These are phyloP conservation scores for Trametes meyenii DNA, from an alignment of 768 basidiomycete species.

Conservation along the genomic window DNA sequence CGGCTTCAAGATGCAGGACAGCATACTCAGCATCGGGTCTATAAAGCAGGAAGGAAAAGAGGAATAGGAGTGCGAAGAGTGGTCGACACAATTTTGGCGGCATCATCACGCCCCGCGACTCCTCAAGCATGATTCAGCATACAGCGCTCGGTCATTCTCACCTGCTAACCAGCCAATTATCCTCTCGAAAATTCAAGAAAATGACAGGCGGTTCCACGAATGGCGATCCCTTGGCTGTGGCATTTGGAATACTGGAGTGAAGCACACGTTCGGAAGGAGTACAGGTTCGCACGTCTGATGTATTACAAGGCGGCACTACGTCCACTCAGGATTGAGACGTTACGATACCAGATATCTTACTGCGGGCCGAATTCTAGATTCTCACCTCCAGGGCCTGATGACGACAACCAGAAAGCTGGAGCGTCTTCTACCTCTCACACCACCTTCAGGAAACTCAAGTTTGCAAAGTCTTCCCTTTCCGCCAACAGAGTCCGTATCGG, in stretches of 20 bases:
- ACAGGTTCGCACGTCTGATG: conserved; percentile 1
- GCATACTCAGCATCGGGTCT: conserved; percentile 16
- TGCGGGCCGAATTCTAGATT: not conserved
- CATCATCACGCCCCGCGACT: conserved; percentile 15
- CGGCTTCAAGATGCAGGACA: conserved; percentile 1
- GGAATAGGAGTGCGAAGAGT: conserved; percentile 22
- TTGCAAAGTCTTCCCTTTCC: too few relatives aligned
- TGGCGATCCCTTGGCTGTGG: not conserved
- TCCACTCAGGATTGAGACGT: conserved; percentile 1
- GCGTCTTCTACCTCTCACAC: too few relatives aligned
- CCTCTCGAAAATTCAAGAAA: not conserved
- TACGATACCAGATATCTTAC: not conserved
- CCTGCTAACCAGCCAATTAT: conserved; percentile 6
- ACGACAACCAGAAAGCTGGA: too few relatives aligned
- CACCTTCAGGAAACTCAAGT: too few relatives aligned
- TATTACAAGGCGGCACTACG: not conserved
- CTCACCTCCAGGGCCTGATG: too few relatives aligned
- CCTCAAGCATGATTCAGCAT: conserved; percentile 23
- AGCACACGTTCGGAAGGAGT: not conserved
- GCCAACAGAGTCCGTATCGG: too few relatives aligned
- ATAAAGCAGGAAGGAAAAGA: conserved; percentile 8
- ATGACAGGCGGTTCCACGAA: not conserved
- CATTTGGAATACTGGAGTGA: conserved; percentile 22
- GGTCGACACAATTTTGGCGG: conserved; percentile 23
- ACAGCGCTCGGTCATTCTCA: conserved; percentile 16